These are phyloP conservation scores for Kodamaea hsintzibuensis DNA, from an alignment of 805 yeast genomes.

Conservation along the genomic window DNA sequence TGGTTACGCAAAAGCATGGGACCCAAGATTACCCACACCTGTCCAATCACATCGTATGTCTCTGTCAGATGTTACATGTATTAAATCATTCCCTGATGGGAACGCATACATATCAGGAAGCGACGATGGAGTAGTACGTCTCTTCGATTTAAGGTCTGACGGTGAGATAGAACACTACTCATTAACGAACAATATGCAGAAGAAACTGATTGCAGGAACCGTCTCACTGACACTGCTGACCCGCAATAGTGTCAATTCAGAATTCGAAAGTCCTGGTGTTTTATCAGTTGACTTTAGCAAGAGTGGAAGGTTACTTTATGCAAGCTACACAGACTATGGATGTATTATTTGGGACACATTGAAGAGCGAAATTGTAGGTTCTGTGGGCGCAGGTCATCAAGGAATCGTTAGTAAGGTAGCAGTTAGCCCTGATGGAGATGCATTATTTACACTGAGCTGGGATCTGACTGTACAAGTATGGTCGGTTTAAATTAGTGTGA, in stretches of 20 bases:
- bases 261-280: conserved; percentile 66
- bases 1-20: conserved; percentile 51
- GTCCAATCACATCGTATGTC: conserved; percentile 55
- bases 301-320: conserved; percentile 73
- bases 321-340: conserved; percentile 74
- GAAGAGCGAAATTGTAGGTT: conserved; percentile 63
- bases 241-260: conserved; percentile 17
- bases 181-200: conserved; percentile 16
- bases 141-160: conserved; percentile 78
- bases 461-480: conserved; percentile 72
- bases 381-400: conserved; percentile 59
- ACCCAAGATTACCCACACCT: conserved; percentile 36
- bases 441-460: conserved; percentile 79
- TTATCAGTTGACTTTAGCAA: conserved; percentile 69
- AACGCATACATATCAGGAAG: conserved; percentile 71
- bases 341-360: conserved; percentile 79
- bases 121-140: conserved; percentile 71
- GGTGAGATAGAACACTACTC: conserved; percentile 59
- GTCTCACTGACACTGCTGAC: neutral
- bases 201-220: neutral
- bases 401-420: conserved; percentile 63
- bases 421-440: conserved; percentile 73
- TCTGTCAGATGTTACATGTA: conserved; percentile 59
- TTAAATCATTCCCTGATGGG: conserved; percentile 69
- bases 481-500: conserved; percentile 21